A percentile compares a stretch with the other conserved stretches of the same genome.
Conservation (phyloP, 2,329 filamentous ascomycete genomes). For the Madurella mycetomatis region DNA sequence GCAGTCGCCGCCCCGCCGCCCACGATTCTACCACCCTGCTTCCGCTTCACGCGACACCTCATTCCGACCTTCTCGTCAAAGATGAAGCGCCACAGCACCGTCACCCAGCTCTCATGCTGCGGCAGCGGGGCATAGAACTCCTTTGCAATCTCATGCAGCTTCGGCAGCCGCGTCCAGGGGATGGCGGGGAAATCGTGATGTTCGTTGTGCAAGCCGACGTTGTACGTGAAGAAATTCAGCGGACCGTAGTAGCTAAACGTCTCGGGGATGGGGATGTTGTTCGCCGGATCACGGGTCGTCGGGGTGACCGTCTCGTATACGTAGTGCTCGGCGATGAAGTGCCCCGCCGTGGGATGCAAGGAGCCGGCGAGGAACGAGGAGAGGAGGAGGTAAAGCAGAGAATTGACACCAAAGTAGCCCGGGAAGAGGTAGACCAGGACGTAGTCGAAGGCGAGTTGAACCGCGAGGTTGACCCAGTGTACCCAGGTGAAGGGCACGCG, state of each 20-base stretch:
- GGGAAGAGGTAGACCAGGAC: slow-evolving; percentile 52
- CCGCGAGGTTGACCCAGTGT: slow-evolving; percentile 74
- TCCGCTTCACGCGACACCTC: slow-evolving; percentile 88
- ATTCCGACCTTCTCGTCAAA: slow-evolving; percentile 84
- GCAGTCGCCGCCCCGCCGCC: slow-evolving; percentile 41
- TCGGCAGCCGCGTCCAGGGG: slow-evolving; percentile 83
- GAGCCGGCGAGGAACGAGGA: slow-evolving; percentile 92
- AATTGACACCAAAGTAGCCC: slow-evolving; percentile 49
- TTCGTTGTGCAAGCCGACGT: slow-evolving; percentile 96
- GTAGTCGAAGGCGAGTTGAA: slow-evolving; percentile 75
- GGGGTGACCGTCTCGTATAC: slow-evolving; percentile 64
- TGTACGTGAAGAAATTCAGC: slow-evolving; percentile 90
- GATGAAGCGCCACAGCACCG: slow-evolving; percentile 94
- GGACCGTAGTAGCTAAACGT: slow-evolving; percentile 96
- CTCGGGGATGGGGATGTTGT: slow-evolving; percentile 70
- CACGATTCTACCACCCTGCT: slow-evolving; percentile 64
- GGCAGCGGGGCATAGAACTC: slow-evolving; percentile 93
- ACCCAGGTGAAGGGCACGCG: slow-evolving; percentile 80
- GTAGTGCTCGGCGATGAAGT: slow-evolving; percentile 98
- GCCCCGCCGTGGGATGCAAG: slow-evolving; percentile 88
- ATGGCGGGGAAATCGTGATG: slow-evolving; percentile 98
- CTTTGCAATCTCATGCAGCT: slow-evolving; percentile 70
- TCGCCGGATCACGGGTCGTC: slow-evolving; percentile 52
- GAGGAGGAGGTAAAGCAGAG: slow-evolving; percentile 77
- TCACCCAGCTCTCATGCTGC: slow-evolving; percentile 82